These are phyloP conservation scores for Backusella mclennaniae DNA, from an alignment of 192 early-diverging fungal genomes.

Conservation along the genomic window DNA sequence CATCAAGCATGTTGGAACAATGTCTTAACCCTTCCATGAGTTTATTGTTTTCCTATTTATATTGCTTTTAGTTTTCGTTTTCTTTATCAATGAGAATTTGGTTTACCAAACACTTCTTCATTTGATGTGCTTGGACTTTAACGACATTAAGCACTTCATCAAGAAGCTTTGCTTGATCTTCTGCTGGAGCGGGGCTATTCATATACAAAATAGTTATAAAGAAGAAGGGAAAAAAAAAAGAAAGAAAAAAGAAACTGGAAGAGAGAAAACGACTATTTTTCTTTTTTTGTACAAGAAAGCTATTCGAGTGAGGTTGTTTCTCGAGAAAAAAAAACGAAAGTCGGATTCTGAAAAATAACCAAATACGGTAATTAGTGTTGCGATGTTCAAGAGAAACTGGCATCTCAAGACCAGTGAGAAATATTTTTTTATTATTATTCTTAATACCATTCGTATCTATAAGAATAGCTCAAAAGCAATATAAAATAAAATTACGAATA, in stretches of 20 bases:
- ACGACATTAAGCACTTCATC: constrained; percentile 92
- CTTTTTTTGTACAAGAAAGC: background rate
- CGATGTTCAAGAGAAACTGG: too few species aligned
- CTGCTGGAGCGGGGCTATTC: constrained; percentile 46
- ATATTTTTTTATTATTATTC: too few species aligned
- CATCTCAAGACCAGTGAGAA: too few species aligned
- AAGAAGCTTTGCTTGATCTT: constrained; percentile 92
- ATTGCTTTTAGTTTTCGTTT: background rate
- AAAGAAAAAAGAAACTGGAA: background rate
- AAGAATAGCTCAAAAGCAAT: background rate
- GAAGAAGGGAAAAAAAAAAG: background rate
- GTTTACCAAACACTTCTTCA: constrained; percentile 89
- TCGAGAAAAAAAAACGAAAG: background rate
- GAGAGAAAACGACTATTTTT: background rate
- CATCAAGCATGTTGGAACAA: constrained; percentile 96
- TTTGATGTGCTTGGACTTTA: constrained; percentile 93
- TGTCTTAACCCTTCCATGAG: constrained; percentile 98
- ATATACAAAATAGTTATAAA: background rate
- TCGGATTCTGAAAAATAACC: background rate
- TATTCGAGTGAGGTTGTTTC: background rate
- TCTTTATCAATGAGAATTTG: background rate
- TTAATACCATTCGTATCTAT: background rate
- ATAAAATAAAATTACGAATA: background rate
- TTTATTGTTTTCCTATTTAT: constrained; percentile 74
- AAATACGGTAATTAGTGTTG: background rate